A percentile compares a stretch with the other conserved stretches of the same genome.
phyloP scores from a whole-genome alignment of 371 early-diverging fungal species.

The Rhizopus sp. region DNA sequence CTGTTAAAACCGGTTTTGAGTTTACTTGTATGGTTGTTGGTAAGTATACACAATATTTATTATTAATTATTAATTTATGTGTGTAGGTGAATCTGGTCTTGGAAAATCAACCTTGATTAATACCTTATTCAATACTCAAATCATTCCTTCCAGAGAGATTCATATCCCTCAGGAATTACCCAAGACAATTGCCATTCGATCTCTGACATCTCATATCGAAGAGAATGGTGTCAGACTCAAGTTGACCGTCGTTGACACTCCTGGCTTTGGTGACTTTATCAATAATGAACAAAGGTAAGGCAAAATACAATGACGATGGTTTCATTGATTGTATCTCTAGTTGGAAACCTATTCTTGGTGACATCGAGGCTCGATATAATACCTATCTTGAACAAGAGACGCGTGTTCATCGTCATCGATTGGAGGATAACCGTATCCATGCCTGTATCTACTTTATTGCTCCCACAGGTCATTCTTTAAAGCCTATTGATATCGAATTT shows the following conservation, averaged over 20 bases:
- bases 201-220: constrained; percentile 82
- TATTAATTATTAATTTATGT: constrained; percentile 2
- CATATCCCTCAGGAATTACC: neutral
- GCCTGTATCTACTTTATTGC: constrained; percentile 98
- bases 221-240: constrained; percentile 89
- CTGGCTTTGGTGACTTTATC: constrained; percentile 92
- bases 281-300: constrained; percentile 86
- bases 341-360: constrained; percentile 94
- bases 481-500: constrained; percentile 93
- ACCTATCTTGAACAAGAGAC: constrained; percentile 93
- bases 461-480: constrained; percentile 92
- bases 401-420: constrained; percentile 82
- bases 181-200: constrained; percentile 88
- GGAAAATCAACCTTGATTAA: constrained; percentile 99
- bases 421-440: constrained; percentile 94
- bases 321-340: constrained; percentile 27
- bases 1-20: constrained; percentile 97
- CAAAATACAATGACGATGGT: neutral
- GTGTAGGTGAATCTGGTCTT: constrained; percentile 86
- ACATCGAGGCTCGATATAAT: constrained; percentile 94
- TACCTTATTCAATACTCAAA: constrained; percentile 93
- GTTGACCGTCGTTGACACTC: constrained; percentile 93
- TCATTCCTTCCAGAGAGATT: constrained; percentile 67
- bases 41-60: constrained; percentile 15
- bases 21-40: constrained; percentile 98